Evolutionary conservation across 192 early-diverging fungal genomes (phyloP).

Genomic region (Umbelopsis isabellina): DNA sequence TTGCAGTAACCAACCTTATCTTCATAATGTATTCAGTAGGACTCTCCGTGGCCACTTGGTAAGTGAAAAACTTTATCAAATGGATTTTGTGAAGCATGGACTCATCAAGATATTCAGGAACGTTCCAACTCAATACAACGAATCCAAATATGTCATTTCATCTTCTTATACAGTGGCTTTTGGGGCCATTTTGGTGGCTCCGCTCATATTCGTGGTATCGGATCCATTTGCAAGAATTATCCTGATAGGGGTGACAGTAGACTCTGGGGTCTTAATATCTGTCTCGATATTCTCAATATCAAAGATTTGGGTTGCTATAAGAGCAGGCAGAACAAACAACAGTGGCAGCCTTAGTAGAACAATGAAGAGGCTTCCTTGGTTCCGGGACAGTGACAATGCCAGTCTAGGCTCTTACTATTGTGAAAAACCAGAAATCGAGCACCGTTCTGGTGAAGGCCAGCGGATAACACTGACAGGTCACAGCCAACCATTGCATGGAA

Average conservation of each 20-base stretch:
- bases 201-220: constrained; percentile 2
- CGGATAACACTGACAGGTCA: background rate
- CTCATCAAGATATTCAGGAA: background rate
- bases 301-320: background rate
- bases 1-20: constrained; percentile 11
- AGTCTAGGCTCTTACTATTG: background rate
- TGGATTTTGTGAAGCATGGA: background rate
- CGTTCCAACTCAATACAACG: constrained; percentile 25
- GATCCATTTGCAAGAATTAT: constrained; percentile 6
- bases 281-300: constrained; percentile 12
- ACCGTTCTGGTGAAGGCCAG: background rate
- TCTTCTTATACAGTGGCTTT: constrained; percentile 18
- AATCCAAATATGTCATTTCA: constrained; percentile 19
- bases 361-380: background rate
- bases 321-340: background rate
- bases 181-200: constrained; percentile 11
- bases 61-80: background rate
- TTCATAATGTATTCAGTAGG: constrained; percentile 21
- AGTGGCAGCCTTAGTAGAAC: background rate
- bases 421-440: background rate
- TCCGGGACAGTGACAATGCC: background rate
- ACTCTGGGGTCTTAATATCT: constrained; percentile 10
- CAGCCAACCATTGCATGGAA: background rate
- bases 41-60: constrained; percentile 19
- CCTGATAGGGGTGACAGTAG: background rate